Evolutionary conservation across 2,329 filamentous ascomycete genomes (phyloP).

Genomic region (Aspergillus udagawae): DNA sequence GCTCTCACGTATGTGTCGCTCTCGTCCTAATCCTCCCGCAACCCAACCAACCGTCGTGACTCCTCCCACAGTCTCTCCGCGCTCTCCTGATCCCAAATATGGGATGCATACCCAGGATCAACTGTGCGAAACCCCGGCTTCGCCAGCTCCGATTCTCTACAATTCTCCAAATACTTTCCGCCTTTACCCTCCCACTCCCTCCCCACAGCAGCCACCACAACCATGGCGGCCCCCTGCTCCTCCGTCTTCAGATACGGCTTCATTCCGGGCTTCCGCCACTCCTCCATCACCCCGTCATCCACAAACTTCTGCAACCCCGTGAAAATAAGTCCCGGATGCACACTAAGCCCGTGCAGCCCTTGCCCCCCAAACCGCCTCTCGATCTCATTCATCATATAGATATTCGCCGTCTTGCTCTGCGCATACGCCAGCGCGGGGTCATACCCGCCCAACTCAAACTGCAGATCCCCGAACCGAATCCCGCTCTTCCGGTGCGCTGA

Average conservation of each 20-base stretch:
- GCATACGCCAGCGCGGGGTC: conserved; percentile 39
- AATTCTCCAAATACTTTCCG: conserved; percentile 28
- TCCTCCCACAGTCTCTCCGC: conserved; percentile 46
- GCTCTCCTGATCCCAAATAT: conserved; percentile 10
- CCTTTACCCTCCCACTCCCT: conserved; percentile 19
- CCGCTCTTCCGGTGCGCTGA: conserved; percentile 37
- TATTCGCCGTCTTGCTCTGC: conserved; percentile 49
- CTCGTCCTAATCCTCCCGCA: not conserved
- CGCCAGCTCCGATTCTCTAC: conserved; percentile 3
- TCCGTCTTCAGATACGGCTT: conserved; percentile 4
- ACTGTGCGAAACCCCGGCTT: conserved; percentile 3
- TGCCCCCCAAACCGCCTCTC: conserved; percentile 44
- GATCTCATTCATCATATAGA: conserved; percentile 49
- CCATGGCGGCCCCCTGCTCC: conserved; percentile 12
- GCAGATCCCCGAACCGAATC: conserved; percentile 19
- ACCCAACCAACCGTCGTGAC: conserved; percentile 44
- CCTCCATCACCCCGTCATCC: conserved; percentile 10
- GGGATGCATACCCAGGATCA: not conserved
- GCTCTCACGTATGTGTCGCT: conserved; percentile 1
- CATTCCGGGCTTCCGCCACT: conserved; percentile 5
- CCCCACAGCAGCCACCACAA: conserved; percentile 19
- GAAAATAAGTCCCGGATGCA: conserved; percentile 47
- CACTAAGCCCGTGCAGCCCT: conserved; percentile 41
- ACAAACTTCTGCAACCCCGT: conserved; percentile 32
- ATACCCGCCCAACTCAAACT: conserved; percentile 16